Percentiles rank a stretch among this genome's conserved stretches.
These are phyloP conservation scores for Xylariaceae sp. DNA, from an alignment of 2,329 filamentous ascomycete species.

Conservation along the genomic window DNA sequence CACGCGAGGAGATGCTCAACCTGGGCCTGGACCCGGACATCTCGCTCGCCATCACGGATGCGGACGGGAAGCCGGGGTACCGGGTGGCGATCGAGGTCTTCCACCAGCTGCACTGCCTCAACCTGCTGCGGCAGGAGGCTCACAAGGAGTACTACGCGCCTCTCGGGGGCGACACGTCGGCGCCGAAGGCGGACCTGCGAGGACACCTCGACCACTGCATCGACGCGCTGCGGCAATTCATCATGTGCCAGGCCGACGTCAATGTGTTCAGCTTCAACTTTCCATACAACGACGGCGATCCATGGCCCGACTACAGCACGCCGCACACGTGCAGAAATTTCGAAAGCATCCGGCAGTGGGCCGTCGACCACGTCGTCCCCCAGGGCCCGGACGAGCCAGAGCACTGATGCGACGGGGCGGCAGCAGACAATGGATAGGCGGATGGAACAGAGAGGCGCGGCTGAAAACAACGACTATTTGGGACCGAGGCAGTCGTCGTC, in stretches of 20 bases:
- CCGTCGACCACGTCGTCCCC: slow-evolving; percentile 40
- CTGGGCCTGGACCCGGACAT: slow-evolving; percentile 43
- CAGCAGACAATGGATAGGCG: too few relatives aligned
- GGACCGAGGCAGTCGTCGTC: too few relatives aligned
- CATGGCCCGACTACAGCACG: slow-evolving; percentile 49
- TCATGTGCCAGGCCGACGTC: slow-evolving; percentile 49
- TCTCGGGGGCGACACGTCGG: slow-evolving; percentile 40
- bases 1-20: slow-evolving; percentile 42
- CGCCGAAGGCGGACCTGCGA: slow-evolving; percentile 32
- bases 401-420: too few relatives aligned
- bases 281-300: slow-evolving; percentile 36
- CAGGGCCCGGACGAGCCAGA: slow-evolving; percentile 23
- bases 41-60: slow-evolving; percentile 48
- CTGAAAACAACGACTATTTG: too few relatives aligned
- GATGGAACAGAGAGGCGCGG: too few relatives aligned
- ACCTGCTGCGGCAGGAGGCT: slow-evolving; percentile 38
- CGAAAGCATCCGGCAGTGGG: slow-evolving; percentile 43
- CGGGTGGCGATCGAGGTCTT: slow-evolving; percentile 53
- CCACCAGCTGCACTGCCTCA: slow-evolving; percentile 47
- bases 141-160: slow-evolving; percentile 41
- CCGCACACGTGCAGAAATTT: slow-evolving; percentile 48
- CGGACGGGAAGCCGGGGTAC: slow-evolving; percentile 51
- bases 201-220: slow-evolving; percentile 47
- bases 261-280: slow-evolving; percentile 48
- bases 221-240: slow-evolving; percentile 42